Evolutionary conservation across 352 stramenopile species (phyloP).

Genomic region (Phytophthora cryptogea): DNA sequence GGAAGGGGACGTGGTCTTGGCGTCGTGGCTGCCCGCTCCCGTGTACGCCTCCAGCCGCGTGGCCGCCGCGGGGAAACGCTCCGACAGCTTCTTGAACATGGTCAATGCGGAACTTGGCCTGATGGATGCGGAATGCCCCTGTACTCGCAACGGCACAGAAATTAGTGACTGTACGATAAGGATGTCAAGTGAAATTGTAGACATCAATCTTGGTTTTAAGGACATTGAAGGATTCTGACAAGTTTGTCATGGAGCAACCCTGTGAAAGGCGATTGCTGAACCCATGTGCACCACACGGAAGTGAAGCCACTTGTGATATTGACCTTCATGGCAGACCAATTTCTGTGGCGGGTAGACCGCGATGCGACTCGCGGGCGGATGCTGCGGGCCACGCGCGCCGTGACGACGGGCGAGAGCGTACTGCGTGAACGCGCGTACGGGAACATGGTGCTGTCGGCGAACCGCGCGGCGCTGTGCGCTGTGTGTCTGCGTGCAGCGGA

Average conservation of each 20-base stretch:
- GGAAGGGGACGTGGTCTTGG: constrained; percentile 28
- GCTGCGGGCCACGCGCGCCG: constrained; percentile 28
- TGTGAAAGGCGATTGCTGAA: neutral
- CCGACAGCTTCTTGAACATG: constrained; percentile 84
- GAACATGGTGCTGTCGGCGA: constrained; percentile 38
- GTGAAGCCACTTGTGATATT: constrained; percentile 17
- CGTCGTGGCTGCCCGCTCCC: constrained; percentile 13
- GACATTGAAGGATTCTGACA: neutral
- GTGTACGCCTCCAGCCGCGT: constrained; percentile 74
- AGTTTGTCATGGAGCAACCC: neutral
- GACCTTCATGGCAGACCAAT: constrained; percentile 12
- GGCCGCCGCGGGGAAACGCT: constrained; percentile 72
- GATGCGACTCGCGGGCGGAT: constrained; percentile 34
- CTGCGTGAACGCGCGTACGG: constrained; percentile 41
- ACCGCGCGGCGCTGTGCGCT: constrained; percentile 40
- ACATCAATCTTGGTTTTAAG: neutral
- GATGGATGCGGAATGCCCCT: constrained; percentile 3
- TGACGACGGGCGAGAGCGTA: constrained; percentile 37
- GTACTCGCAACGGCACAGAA: neutral
- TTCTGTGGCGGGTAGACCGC: constrained; percentile 40
- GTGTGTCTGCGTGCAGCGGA: constrained; percentile 46
- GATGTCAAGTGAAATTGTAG: neutral
- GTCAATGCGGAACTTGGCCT: neutral
- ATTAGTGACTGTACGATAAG: neutral
- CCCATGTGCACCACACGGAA: neutral